phyloP scores from a whole-genome alignment of 164 flowering plant species.

The Cinnamomum micranthum region DNA sequence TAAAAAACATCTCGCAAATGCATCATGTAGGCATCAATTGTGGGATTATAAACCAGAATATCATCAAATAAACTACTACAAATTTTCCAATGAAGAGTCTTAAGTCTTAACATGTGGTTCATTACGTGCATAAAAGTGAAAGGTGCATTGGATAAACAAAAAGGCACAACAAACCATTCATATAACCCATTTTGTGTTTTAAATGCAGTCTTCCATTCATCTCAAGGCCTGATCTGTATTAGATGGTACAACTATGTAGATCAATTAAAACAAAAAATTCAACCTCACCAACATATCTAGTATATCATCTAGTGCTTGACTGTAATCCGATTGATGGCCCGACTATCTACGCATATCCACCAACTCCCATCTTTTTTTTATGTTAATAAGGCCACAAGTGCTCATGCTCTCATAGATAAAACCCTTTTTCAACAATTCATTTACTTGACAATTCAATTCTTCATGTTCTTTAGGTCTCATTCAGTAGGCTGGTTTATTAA shows the following conservation, averaged over 20 bases:
- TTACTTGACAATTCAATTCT: slow-evolving; percentile 4
- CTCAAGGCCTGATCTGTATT: not conserved
- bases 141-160: not conserved
- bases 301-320: slow-evolving; percentile 7
- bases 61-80: slow-evolving; percentile 5
- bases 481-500: slow-evolving; percentile 6
- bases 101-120: not conserved
- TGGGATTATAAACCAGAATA: slow-evolving; percentile 4
- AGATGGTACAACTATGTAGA: not conserved
- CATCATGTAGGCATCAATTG: not conserved
- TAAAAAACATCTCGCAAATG: not conserved
- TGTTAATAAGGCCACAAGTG: slow-evolving; percentile 1
- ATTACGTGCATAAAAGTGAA: slow-evolving; percentile 3
- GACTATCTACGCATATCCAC: not conserved
- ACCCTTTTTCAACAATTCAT: slow-evolving; percentile 3
- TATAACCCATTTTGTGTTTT: not conserved
- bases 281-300: not conserved
- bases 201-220: slow-evolving; percentile 7
- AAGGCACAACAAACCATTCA: not conserved
- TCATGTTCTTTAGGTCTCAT: slow-evolving; percentile 5
- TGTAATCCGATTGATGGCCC: slow-evolving; percentile 7
- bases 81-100: slow-evolving; percentile 3
- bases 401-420: slow-evolving; percentile 8
- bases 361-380: slow-evolving; percentile 5
- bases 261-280: not conserved